These are phyloP conservation scores for Penicillium concentricum DNA, from an alignment of 2,329 filamentous ascomycete species.

Conservation along the genomic window DNA sequence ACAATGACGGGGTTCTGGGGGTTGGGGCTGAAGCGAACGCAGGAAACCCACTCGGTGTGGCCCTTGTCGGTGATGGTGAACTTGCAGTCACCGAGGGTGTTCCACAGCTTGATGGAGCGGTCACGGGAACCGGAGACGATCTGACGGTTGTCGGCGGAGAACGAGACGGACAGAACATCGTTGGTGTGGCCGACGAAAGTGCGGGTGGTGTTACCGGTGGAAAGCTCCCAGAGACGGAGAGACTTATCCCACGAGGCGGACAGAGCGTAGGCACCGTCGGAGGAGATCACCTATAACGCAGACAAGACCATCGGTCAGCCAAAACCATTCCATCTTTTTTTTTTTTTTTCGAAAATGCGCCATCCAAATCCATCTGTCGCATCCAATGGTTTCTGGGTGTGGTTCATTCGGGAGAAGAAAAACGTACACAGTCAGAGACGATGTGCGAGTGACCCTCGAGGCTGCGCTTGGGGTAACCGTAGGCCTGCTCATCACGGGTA, in stretches of 20 bases:
- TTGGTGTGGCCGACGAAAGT: conserved; percentile 99
- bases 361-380: conserved; percentile 11
- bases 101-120: conserved; percentile 99
- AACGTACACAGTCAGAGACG: conserved; percentile 98
- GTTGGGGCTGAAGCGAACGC: conserved; percentile 99
- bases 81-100: conserved; percentile 99
- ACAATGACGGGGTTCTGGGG: conserved; percentile 99
- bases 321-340: conserved; percentile 18
- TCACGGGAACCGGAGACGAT: conserved; percentile 99
- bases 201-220: conserved; percentile 93
- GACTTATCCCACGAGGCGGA: conserved; percentile 99
- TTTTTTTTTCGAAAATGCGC: conserved; percentile 8
- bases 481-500: conserved; percentile 95
- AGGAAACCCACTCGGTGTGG: conserved; percentile 99
- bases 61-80: conserved; percentile 99
- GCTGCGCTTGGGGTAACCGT: conserved; percentile 98
- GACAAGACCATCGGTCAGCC: conserved; percentile 30
- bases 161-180: conserved; percentile 98
- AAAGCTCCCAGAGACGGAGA: conserved; percentile 98
- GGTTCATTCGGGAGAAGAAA: conserved; percentile 17
- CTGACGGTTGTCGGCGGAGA: conserved; percentile 99
- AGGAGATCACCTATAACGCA: conserved; percentile 82
- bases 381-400: conserved; percentile 10
- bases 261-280: conserved; percentile 97
- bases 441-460: conserved; percentile 99